Evolutionary conservation across 202 grass and related monocot genomes (phyloP).

Genomic region (Miscanthus sacchariflorus): DNA sequence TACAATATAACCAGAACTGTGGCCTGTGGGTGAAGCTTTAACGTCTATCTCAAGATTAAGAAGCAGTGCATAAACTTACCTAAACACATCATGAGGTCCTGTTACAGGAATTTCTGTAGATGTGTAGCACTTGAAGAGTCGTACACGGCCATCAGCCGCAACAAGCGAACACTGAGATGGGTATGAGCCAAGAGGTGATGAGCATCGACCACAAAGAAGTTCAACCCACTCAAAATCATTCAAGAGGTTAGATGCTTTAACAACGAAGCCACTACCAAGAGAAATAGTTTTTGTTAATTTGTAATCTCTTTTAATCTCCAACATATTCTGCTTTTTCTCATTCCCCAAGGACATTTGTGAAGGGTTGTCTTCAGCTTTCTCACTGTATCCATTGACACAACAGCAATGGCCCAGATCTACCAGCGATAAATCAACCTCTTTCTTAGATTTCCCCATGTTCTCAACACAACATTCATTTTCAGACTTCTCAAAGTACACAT

Average conservation of each 20-base stretch:
- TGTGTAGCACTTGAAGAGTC: conserved; percentile 90
- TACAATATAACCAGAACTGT: background rate
- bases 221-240: conserved; percentile 81
- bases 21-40: background rate
- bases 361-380: conserved; percentile 32
- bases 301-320: conserved; percentile 49
- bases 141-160: conserved; percentile 70
- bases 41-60: conserved; percentile 38
- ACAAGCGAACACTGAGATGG: conserved; percentile 59
- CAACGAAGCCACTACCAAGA: conserved; percentile 88
- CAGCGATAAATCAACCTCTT: conserved; percentile 21
- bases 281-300: conserved; percentile 68
- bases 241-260: conserved; percentile 69
- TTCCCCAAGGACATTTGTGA: conserved; percentile 5
- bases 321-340: conserved; percentile 2
- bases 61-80: conserved; percentile 57
- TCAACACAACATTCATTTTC: conserved; percentile 39
- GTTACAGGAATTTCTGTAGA: conserved; percentile 59
- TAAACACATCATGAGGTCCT: conserved; percentile 74
- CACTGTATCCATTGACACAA: conserved; percentile 48
- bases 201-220: conserved; percentile 77
- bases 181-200: conserved; percentile 76
- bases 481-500: conserved; percentile 49
- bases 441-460: conserved; percentile 31
- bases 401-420: conserved; percentile 55